phyloP scores from a whole-genome alignment of 345 rosid species.

The Angophora floribunda region DNA sequence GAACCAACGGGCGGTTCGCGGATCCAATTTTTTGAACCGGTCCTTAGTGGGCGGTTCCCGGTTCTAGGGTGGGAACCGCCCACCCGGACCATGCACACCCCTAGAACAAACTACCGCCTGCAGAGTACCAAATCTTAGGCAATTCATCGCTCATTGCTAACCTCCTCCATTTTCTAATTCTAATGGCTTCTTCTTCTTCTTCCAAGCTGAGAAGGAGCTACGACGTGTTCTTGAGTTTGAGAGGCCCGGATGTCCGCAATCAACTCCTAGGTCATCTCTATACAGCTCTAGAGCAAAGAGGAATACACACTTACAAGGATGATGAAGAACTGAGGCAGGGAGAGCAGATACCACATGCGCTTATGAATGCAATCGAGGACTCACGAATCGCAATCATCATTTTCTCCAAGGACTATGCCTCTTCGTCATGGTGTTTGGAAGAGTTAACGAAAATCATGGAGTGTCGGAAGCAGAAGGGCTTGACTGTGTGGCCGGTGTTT shows the following conservation, averaged over 20 bases:
- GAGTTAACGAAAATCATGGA: not conserved
- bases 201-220: not conserved
- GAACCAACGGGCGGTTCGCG: no score
- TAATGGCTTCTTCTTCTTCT: not conserved
- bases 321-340: no score
- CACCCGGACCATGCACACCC: no score
- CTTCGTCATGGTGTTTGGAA: fast-evolving
- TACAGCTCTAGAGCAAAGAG: not conserved
- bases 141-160: not conserved
- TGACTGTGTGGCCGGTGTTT: fast-evolving
- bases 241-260: not conserved
- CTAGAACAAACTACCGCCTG: no score
- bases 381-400: fast-evolving
- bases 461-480: fast-evolving
- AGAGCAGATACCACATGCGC: fast-evolving
- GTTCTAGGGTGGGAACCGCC: no score
- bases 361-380: not conserved
- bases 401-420: not conserved
- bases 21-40: no score
- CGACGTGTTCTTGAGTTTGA: not conserved
- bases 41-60: no score
- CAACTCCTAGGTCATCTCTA: fast-evolving
- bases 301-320: no score
- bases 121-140: no score
- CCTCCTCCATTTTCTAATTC: fast-evolving